Evolutionary conservation across 163 green algal species (phyloP), one percentile per base, ranked within the genome.

Genomic region (Volvox carteri): DNA sequence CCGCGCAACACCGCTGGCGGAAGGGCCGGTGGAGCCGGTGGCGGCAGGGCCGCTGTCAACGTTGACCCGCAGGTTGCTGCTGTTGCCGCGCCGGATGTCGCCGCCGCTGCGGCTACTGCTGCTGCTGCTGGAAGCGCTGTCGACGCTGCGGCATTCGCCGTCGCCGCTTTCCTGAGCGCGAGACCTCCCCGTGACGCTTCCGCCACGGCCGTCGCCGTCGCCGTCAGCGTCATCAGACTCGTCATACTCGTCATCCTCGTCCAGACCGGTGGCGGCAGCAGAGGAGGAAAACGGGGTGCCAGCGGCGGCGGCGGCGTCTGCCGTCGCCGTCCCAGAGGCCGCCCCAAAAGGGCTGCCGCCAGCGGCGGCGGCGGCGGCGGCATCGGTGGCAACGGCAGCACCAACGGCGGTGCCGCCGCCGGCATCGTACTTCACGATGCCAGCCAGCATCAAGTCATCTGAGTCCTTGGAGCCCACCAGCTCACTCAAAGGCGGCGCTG

Each of bases 361-460:
- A 23, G 16, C 56, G 56, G 56, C 56, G 56, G 56, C 56, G 56
- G 56, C 56, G 14, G 62, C 25, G 19, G 39, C 41, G 8, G 4
- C 70, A 25, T 42, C 41, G 16, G 21, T 28, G 39, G 23, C 0
- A 30, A 58, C 70, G 70, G 25, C 41, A 23, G 19, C 21, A 42
- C 8, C 39, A 9, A 21, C 70, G 9, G 41, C 41, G 70, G 12
- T 33, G 70, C 16, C 28, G 73, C 19, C 73, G 73, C 23, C 72
- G n/a, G 4, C 44, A 44, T 62, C 73, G 44, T 65, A 80, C 73
- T 25, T 41, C 42, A 28, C 73, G 8, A 28, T 28, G 2, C 44
- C 73, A 28, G 73, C 73, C 28, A 80, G n/a, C 77, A 85, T 85
- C 2, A 86, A 54, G 52, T 86, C 78, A 56, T 86, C 78, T 0